Base-by-base conservation (phyloP, 148 eudicot species). In the Talinum fruticosum region DNA sequence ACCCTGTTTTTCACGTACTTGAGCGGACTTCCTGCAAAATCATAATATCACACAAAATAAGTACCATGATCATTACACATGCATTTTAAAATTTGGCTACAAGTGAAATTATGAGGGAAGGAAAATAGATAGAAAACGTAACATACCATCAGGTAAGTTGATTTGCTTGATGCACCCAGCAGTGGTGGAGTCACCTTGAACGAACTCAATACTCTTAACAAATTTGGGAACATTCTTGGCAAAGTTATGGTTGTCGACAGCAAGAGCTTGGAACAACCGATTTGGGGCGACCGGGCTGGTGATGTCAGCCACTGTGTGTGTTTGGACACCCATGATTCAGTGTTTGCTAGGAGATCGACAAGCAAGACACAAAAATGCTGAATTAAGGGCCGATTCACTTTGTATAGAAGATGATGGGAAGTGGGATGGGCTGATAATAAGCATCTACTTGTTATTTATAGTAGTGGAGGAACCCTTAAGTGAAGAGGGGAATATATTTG, bases 171-270 rank as follows among this genome's bases (percentile, higher is more conserved):
- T 30, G 5, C 53, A 19, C 8, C 80, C 80, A 16, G 33, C 75
- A 12, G 41, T 29, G 0, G 59, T 44, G 10, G 66, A 71, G 26
- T 70, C 75, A 32, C 80, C 80, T 18, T 70, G 28, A 14, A 78
- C 53, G 49, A 78, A 78, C 66, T 69, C 67, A 7, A 78, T 26
- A 32, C 73, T 67, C 34, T 78, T 70, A 64, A 78, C 53, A 7
- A 49, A 28, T 4, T 69, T 37, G 14, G 79, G 83, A 10, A 75
- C 10, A 26, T 75, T 59, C 75, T 80, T 80, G 19, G 75, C n/a
- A 76, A 75, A 74, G 33, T 69, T 80, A 49, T 80, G 78, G 49
- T 78, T 75, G 75, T 80, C 79, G 29, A 80, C 14, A 5, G 49
- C 7, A 4, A 80, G 28, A 34, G 83, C 83, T 62, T 80, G 69